Evolutionary conservation across 2,329 filamentous ascomycete species (phyloP), one percentile per base, ranked within the genome.

Genomic region (Talaromyces sp.): DNA sequence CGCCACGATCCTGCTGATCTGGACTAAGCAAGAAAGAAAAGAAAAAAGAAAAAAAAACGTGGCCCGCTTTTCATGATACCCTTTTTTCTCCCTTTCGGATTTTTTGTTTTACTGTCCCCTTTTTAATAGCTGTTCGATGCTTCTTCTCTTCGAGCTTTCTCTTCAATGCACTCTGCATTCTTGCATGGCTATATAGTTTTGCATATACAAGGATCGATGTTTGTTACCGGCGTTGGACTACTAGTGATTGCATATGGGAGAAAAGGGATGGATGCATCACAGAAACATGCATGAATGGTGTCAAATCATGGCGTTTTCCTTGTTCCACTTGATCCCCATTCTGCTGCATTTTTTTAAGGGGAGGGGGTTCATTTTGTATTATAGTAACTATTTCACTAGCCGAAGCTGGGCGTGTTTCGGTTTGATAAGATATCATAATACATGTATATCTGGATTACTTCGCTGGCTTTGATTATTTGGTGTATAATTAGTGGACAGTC

Each of bases 1-100:
- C 71, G 77, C 59, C 80, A 82, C 60, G 78, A 80, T 63, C 61
- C 61, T 26, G 57, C 57, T n/a, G 60, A 64, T 61, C 63, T 61
- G 41, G 31, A 35, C n/a, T 61, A 46, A 52, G 29, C 24, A 14
- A 48, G 19, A n/a, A 24, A 12, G 17, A 27, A 21, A 10, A 35
- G 35, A n/a, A 55, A 46, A n/a, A 46, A 43, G 9, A 27, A 21
- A 10, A 35, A 54, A n/a, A 55, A 46, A 46, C 43, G n/a, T 24
- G n/a, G 43, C 11, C 4, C 9, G 12, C 17, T 46, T 46, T 29
- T 27, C 19, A 43, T 56, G 54, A 27, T 31, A 38, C n/a, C 31
- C 19, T 38, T 35, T 31, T 52, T 52, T 19, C 41, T 35, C 35
- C 38, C 26, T 19, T 50, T 35, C 12, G 3, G 2, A 10, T n/a